Evolutionary conservation across 2,329 filamentous ascomycete species (phyloP).

Genomic region (Moelleriella libera): DNA sequence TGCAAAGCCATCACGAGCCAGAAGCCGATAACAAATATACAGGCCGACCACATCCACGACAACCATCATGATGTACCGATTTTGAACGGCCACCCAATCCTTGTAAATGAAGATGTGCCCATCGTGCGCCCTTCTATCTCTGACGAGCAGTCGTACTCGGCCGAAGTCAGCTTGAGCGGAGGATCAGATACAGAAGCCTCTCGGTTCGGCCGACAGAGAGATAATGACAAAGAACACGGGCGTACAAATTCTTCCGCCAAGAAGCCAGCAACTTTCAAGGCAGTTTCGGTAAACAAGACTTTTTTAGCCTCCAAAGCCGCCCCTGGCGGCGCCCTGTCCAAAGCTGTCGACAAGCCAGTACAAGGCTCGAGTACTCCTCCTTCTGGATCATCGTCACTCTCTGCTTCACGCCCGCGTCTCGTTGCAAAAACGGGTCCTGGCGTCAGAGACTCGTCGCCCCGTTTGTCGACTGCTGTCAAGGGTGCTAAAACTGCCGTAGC

Average conservation of each 20-base stretch:
- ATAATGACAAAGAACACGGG: conserved; percentile 43
- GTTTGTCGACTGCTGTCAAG: conserved; percentile 30
- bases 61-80: conserved; percentile 23
- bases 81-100: conserved; percentile 30
- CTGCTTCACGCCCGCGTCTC: conserved; percentile 52
- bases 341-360: conserved; percentile 35
- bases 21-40: not conserved
- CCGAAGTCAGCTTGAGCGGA: conserved; percentile 56
- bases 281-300: conserved; percentile 72
- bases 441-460: conserved; percentile 35
- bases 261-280: conserved; percentile 69
- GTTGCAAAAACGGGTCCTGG: conserved; percentile 60
- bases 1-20: conserved; percentile 2
- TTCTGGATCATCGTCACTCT: conserved; percentile 29
- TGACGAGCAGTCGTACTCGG: conserved; percentile 46
- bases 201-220: conserved; percentile 41
- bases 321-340: conserved; percentile 27
- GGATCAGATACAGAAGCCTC: conserved; percentile 66
- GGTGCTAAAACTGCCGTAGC: conserved; percentile 44
- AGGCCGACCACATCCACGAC: conserved; percentile 29
- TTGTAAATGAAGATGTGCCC: conserved; percentile 34
- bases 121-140: conserved; percentile 43
- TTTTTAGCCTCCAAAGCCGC: conserved; percentile 62
- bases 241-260: conserved; percentile 48
- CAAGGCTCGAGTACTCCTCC: conserved; percentile 31